Base-by-base conservation (phyloP, 805 yeast species). In the Yarrowia sp. region DNA sequence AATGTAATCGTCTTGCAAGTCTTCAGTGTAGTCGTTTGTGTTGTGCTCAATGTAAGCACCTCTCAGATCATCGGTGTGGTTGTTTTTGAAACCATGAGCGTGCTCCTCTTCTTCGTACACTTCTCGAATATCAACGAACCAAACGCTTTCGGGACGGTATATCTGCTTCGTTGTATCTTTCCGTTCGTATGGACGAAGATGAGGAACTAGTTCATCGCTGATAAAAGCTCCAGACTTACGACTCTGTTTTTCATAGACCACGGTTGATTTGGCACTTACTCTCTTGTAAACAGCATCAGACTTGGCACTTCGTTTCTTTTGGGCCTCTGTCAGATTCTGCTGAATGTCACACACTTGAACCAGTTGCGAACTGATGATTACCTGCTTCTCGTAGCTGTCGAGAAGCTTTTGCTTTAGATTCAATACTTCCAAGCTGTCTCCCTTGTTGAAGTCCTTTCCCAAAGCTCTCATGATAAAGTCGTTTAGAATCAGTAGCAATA, bases 401-500 rank as follows among this genome's bases (percentile, higher is more conserved):
- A 14, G 8, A 8, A 52, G 43, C 8, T 38, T 16, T 2, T 8
- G 7, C 16, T 36, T 52, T 2, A 19, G n/a, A 1, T 12, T 8
- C 8, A 9, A 1, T 5, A 52, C 32, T 16, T 53, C 59, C 7
- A 9, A 5, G 7, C 45, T 15, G 45, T 53, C 16, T n/a, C 10
- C 9, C 8, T 22, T 53, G 59, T 53, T 53, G 59, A 16, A 40
- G 8, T 22, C 59, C 5, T 38, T 22, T 4, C 59, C 59, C 35
- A 53, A 8, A 14, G 59, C 59, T 53, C 45, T 38, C 59, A 40
- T 38, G 14, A 53, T 40, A n/a, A 53, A 53, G 59, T 53, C 59
- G 59, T 53, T 53, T 9, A 53, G 15, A 7, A 53, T 22, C 10
- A 35, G 15, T 11, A 53, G 5, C 9, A 53, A 36, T 11, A 22